Conservation (phyloP, 148 eudicot species). For the Dysphania ambrosioides region DNA sequence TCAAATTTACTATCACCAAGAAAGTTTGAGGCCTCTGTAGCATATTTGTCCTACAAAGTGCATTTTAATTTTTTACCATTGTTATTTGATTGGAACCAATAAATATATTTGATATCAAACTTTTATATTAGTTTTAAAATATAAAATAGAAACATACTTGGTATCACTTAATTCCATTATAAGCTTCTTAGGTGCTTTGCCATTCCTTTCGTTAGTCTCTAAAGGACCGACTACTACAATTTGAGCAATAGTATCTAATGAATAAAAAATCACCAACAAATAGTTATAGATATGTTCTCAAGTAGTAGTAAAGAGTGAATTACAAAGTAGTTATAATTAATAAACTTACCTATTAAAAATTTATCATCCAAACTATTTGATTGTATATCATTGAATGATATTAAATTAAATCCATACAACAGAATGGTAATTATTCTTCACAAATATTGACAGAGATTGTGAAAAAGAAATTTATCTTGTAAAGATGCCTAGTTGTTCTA, state of each 20-base stretch:
- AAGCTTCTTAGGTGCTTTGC: neutral
- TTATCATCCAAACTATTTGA: neutral
- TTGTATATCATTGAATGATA: neutral
- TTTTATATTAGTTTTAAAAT: too few species aligned
- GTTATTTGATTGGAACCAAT: neutral
- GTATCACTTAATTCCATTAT: neutral
- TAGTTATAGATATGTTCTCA: too few species aligned
- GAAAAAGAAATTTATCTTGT: neutral
- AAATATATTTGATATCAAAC: too few species aligned
- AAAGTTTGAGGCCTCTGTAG: neutral
- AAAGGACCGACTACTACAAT: neutral
- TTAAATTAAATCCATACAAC: neutral
- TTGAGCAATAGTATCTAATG: neutral
- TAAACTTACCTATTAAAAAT: neutral
- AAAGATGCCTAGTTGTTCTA: neutral
- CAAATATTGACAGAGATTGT: neutral
- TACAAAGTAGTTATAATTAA: too few species aligned
- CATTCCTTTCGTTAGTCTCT: neutral
- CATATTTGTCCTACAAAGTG: neutral
- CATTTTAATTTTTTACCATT: neutral
- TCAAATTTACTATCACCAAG: neutral
- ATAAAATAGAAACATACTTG: neutral
- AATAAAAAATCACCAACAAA: too few species aligned
- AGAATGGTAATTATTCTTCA: neutral
- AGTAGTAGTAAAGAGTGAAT: too few species aligned